A percentile compares a stretch with the other conserved stretches of the same genome.
phyloP scores from a whole-genome alignment of 1,284 basidiomycete species.

The Spongispora temasekensis region DNA sequence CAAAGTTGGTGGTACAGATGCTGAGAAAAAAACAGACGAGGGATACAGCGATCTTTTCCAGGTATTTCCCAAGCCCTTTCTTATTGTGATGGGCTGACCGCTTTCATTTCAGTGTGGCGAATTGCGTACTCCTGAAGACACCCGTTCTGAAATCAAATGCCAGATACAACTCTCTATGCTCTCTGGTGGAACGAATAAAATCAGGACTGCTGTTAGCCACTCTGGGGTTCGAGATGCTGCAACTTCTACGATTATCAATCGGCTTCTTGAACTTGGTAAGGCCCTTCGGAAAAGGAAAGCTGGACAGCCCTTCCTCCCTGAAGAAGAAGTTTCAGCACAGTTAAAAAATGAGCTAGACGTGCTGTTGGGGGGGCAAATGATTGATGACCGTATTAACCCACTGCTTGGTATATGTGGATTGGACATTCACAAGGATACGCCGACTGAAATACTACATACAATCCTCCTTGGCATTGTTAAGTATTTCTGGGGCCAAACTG shows the following conservation, averaged over 20 bases:
- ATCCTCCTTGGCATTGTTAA: conserved; percentile 38
- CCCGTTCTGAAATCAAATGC: background rate
- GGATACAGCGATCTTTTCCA: background rate
- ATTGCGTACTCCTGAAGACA: background rate
- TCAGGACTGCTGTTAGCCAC: conserved; percentile 4
- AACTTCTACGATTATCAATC: background rate
- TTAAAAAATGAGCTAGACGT: conserved; percentile 10
- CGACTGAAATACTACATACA: conserved; percentile 36
- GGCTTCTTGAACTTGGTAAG: conserved; percentile 9
- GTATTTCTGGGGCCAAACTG: conserved; percentile 37
- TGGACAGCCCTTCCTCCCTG: background rate
- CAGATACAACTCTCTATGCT: conserved; percentile 1
- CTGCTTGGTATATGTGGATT: conserved; percentile 9
- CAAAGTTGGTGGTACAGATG: conserved; percentile 28
- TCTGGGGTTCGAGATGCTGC: conserved; percentile 10
- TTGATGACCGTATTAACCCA: conserved; percentile 16
- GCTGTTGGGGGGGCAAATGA: conserved; percentile 2
- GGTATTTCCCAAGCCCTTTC: background rate
- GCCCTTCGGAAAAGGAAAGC: background rate
- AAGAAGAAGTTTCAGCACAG: conserved; percentile 7
- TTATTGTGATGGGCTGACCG: background rate
- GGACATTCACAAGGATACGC: conserved; percentile 30
- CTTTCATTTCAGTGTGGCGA: background rate
- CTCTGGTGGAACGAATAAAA: conserved; percentile 11
- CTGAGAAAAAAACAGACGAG: conserved; percentile 16